Evolutionary conservation across 2,329 filamentous ascomycete genomes (phyloP).

Genomic region (Hymenoscyphus linearis): DNA sequence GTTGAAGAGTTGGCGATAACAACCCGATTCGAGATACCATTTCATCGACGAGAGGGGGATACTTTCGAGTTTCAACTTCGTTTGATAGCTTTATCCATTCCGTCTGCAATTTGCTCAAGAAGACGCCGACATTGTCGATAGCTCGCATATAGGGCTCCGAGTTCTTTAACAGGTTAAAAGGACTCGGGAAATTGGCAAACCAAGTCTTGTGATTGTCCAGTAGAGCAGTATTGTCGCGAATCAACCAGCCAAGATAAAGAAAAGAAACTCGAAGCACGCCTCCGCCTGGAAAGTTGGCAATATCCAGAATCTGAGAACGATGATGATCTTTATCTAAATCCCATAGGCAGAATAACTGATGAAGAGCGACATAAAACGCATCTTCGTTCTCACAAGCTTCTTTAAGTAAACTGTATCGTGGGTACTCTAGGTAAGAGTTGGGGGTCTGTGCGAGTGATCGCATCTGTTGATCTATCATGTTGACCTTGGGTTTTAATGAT

Average conservation of each 20-base stretch:
- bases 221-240: conserved; percentile 42
- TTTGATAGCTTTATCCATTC: conserved; percentile 37
- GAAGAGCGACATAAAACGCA: conserved; percentile 57
- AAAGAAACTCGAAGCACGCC: conserved; percentile 29
- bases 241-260: conserved; percentile 36
- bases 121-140: conserved; percentile 37
- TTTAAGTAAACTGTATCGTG: conserved; percentile 48
- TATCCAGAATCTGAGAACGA: conserved; percentile 23
- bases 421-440: conserved; percentile 36
- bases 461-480: conserved; percentile 26
- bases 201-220: conserved; percentile 37
- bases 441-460: conserved; percentile 18
- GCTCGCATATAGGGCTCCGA: conserved; percentile 32
- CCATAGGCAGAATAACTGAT: conserved; percentile 60
- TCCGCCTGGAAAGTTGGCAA: conserved; percentile 32
- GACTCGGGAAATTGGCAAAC: conserved; percentile 44
- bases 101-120: conserved; percentile 39
- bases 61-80: conserved; percentile 36
- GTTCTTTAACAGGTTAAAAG: conserved; percentile 25
- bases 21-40: conserved; percentile 44
- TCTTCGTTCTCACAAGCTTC: conserved; percentile 54
- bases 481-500: conserved; percentile 19
- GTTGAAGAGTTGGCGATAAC: conserved; percentile 46
- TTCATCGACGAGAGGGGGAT: conserved; percentile 54
- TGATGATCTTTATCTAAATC: conserved; percentile 23